Evolutionary conservation across 2,329 filamentous ascomycete species (phyloP), one percentile per base, ranked within the genome.

Genomic region (Cladosporium sp.): DNA sequence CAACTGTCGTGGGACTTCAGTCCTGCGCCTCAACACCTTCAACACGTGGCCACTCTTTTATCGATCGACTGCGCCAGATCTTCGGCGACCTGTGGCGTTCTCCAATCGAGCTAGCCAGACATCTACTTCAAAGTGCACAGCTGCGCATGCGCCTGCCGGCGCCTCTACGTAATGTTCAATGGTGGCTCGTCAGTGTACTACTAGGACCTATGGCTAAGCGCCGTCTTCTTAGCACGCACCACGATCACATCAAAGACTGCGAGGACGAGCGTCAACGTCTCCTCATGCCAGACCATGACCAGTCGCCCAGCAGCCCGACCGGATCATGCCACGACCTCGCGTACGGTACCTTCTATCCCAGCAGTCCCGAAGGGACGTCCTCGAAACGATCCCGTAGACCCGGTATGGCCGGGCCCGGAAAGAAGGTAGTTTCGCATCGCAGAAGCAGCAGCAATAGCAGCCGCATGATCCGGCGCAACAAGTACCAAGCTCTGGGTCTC

Each of bases 191-290:
- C 34, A 67, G 67, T 42, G 59, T 66, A 37, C 63, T 68, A 2
- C 63, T 69, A 42, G 73, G 69, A 51, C 72, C 64, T 30, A 75
- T 69, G 72, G 73, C 65, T 59, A 73, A 63, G 64, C 73, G 58
- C 57, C 73, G 62, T 59, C 54, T 56, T 34, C 54, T 56, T 25
- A 56, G 54, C 20, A 17, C 34, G 17, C 54, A 56, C 64, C 49
- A 37, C 34, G 34, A 49, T 8, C 22, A 56, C 30, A 14, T 7
- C 19, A 40, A 19, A n/a, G 6, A 36, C 36, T 17, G 45, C 40
- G 50, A 42, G 56, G 43, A 57, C 42, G 49, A 42, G 12, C 9
- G 52, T 19, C 36, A 38, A 12, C 49, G 49, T 15, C 39, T 43
- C 25, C 49, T 58, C 45, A 36, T 45, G 12, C n/a, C 55, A 5